Conservation (phyloP, 805 yeast species). For the Kodamaea neixiangensis region DNA sequence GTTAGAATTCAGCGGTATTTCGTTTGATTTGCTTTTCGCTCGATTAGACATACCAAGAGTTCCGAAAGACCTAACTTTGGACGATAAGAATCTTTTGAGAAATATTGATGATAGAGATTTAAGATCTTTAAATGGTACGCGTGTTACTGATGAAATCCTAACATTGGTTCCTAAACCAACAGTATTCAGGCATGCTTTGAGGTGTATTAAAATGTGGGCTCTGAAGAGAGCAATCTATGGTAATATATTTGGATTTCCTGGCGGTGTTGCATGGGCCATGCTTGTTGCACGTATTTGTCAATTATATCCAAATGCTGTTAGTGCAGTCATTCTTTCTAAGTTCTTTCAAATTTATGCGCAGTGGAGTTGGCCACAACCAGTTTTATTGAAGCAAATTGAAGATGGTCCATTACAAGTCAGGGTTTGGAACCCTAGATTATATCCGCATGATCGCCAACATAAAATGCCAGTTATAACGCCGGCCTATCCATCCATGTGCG, state of each 20-base stretch:
- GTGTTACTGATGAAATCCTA: constrained; percentile 94
- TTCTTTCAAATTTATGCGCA: constrained; percentile 82
- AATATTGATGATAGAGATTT: constrained; percentile 91
- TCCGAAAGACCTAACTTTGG: constrained; percentile 70
- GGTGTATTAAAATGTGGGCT: constrained; percentile 97
- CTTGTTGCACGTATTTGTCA: constrained; percentile 97
- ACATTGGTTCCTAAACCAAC: constrained; percentile 89
- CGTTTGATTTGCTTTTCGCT: constrained; percentile 89
- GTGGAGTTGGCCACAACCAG: constrained; percentile 99
- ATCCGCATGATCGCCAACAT: constrained; percentile 86
- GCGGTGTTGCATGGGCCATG: constrained; percentile 99
- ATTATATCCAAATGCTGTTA: constrained; percentile 91
- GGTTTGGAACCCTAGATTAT: constrained; percentile 94
- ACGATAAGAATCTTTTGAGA: constrained; percentile 80
- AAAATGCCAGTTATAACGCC: constrained; percentile 98
- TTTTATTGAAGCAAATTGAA: constrained; percentile 85
- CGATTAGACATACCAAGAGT: constrained; percentile 80
- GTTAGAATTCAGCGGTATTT: constrained; percentile 84
- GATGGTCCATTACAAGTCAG: constrained; percentile 96
- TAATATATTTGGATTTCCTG: constrained; percentile 95
- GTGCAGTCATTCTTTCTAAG: constrained; percentile 86
- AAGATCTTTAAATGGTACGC: constrained; percentile 89
- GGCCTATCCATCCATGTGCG: constrained; percentile 98
- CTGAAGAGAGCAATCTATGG: constrained; percentile 92
- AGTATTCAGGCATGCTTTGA: constrained; percentile 86